Conservation (phyloP, 1,284 basidiomycete species). For the Cryptococcus neoformans region DNA sequence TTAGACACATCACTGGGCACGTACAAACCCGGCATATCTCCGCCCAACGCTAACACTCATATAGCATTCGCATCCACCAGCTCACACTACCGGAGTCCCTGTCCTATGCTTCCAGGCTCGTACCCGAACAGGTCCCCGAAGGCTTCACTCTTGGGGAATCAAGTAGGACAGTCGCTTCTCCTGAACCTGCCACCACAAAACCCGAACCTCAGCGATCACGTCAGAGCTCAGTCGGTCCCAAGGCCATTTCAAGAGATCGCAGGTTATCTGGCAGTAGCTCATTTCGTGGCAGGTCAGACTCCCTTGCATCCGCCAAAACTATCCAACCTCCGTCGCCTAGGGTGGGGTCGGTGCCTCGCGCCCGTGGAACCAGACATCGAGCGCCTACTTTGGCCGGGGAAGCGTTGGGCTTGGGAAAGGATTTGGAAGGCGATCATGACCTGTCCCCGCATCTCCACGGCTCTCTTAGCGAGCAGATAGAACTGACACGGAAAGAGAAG, state of each 20-base stretch:
- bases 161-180: background rate
- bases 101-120: constrained; percentile 19
- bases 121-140: background rate
- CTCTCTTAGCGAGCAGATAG: constrained; percentile 6
- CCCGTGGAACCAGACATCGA: constrained; percentile 19
- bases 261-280: background rate
- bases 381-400: constrained; percentile 44
- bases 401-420: constrained; percentile 21
- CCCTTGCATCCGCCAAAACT: constrained; percentile 7
- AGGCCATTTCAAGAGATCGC: constrained; percentile 1
- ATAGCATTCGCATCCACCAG: constrained; percentile 41
- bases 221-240: constrained; percentile 3
- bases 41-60: constrained; percentile 3
- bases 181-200: background rate
- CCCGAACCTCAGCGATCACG: background rate
- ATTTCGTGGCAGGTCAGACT: background rate
- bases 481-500: constrained; percentile 1
- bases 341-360: background rate
- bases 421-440: background rate
- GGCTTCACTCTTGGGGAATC: constrained; percentile 10
- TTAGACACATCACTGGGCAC: constrained; percentile 40
- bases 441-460: background rate
- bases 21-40: background rate
- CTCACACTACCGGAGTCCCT: constrained; percentile 32
- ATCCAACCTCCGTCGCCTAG: constrained; percentile 14